phyloP scores from a whole-genome alignment of 371 early-diverging fungal genomes.

The Sporodiniella umbellata region DNA sequence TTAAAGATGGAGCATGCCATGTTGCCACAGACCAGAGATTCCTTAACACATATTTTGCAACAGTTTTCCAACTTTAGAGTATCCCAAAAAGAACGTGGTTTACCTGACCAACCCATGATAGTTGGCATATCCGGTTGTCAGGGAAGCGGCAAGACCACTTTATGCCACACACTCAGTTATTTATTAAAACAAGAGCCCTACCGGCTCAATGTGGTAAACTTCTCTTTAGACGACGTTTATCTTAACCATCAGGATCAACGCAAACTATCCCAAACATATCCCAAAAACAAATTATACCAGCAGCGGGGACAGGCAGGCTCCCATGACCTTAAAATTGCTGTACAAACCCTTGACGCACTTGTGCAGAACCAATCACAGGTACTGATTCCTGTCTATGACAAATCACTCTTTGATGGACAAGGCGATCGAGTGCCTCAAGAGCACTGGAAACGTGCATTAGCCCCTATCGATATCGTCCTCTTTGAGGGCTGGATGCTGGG shows the following conservation, averaged over 20 bases:
- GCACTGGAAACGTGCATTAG: conserved; percentile 53
- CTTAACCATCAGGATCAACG: conserved; percentile 65
- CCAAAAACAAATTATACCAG: conserved; percentile 67
- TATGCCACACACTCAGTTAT: conserved; percentile 49
- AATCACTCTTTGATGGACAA: conserved; percentile 66
- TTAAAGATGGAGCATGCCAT: conserved; percentile 12
- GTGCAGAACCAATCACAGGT: conserved; percentile 21
- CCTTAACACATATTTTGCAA: conserved; percentile 37
- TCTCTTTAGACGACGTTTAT: conserved; percentile 91
- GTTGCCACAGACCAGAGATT: conserved; percentile 40
- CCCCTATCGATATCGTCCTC: conserved; percentile 76
- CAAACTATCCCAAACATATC: conserved; percentile 44
- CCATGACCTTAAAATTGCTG: conserved; percentile 73
- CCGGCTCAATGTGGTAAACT: conserved; percentile 53
- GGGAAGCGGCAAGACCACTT: conserved; percentile 78
- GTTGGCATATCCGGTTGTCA: conserved; percentile 79
- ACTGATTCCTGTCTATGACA: conserved; percentile 78
- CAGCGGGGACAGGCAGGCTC: conserved; percentile 89
- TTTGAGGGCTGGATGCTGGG: conserved; percentile 96
- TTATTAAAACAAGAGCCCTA: conserved; percentile 43
- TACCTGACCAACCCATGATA: conserved; percentile 51
- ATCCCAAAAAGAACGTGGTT: conserved; percentile 11
- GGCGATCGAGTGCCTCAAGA: conserved; percentile 71
- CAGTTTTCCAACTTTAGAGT: conserved; percentile 29
- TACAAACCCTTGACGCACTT: conserved; percentile 48